Evolutionary conservation across 345 rosid species (phyloP), one percentile per base, ranked within the genome.

Genomic region (Hibiscus trionum): DNA sequence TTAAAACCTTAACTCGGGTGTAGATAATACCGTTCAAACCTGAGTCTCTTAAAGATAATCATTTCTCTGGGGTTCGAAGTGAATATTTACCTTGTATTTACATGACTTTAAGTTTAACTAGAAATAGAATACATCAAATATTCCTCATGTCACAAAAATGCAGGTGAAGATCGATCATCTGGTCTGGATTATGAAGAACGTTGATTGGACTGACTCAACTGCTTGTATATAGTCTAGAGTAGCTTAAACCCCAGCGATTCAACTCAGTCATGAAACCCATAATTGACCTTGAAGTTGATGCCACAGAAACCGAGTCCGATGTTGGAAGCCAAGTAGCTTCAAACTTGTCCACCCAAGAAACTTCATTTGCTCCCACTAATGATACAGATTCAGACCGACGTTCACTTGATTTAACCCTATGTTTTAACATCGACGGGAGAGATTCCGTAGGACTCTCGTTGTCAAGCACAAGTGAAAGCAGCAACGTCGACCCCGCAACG

Each of bases 291-390:
- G 87, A 86, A 78, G 63, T 80, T 62, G 91, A 85, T 73, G 87
- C 87, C 21, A 80, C 84, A 1, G 90, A 86, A 79, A 79, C 78
- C 61, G 84, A 78, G 63, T 84, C 89, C 0, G 90, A 85, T 17
- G 74, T 81, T 68, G 77, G 77, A 70, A 88, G 91, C 75, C 93
- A 88, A 78, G 93, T 88, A 14, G 96, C 86, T 31, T 88, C 96
- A 60, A 88, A 82, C 81, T 70, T 85, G 74, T 85, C 88, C 59
- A 72, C 71, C 44, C 85, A 77, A 42, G 86, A 78, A 79, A 69
- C 42, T 47, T 77, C 73, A 33, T 77, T 59, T 21, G 73, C 62
- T 73, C 92, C 72, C 46, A 81, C 83, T 44, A 79, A 62, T 46
- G 78, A 79, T 24, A 57, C 76, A 82, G 67, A 69, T 72, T 75